phyloP scores from a whole-genome alignment of 805 yeast species.

The Saturnispora quitensis region DNA sequence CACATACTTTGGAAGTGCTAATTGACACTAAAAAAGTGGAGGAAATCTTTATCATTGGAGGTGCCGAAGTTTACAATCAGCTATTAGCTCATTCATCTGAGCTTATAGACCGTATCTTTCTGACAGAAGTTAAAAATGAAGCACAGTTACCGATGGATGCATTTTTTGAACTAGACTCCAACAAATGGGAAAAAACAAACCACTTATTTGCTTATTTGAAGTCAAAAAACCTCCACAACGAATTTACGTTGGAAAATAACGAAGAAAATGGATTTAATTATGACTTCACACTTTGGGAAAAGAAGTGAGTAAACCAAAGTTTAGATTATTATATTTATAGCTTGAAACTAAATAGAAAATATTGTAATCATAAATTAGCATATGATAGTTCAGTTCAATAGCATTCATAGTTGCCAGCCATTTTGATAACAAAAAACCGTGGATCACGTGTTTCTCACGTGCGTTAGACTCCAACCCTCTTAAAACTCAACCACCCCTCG shows the following conservation, averaged over 20 bases:
- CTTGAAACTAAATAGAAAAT: too few species aligned
- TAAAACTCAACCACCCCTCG: conserved; percentile 1
- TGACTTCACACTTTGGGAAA: conserved; percentile 53
- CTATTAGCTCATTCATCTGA: conserved; percentile 22
- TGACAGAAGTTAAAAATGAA: conserved; percentile 55
- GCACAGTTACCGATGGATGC: conserved; percentile 56
- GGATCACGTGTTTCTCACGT: conserved; percentile 4
- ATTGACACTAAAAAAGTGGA: conserved; percentile 31
- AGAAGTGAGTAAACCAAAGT: conserved; percentile 8
- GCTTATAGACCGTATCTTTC: conserved; percentile 44
- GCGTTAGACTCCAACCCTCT: background rate
- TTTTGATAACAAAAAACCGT: too few species aligned
- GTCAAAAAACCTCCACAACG: conserved; percentile 30
- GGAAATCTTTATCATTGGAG: conserved; percentile 80
- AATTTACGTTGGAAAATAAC: conserved; percentile 25
- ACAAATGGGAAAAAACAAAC: conserved; percentile 31
- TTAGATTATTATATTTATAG: background rate
- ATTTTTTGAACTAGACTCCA: conserved; percentile 38
- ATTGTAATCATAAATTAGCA: too few species aligned
- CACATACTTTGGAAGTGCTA: conserved; percentile 33
- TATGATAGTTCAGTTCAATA: too few species aligned
- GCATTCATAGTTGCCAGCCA: too few species aligned
- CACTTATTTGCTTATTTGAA: conserved; percentile 30
- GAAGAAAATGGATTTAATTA: conserved; percentile 38
- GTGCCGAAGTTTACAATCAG: conserved; percentile 74